phyloP scores from a whole-genome alignment of 176 grass and related monocot species.

The Canna indica region DNA sequence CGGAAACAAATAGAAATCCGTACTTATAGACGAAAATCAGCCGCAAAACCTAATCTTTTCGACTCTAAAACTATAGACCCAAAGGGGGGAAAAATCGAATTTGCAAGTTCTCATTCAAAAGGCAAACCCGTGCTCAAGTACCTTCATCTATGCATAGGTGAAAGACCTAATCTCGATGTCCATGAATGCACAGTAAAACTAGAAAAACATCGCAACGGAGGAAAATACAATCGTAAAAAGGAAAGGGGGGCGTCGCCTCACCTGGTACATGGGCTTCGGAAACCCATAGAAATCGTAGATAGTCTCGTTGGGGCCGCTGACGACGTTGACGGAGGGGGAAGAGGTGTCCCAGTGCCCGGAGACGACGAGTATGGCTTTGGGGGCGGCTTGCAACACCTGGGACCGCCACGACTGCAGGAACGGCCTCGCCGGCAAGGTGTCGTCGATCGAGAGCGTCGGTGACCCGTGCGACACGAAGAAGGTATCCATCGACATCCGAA shows the following conservation, averaged over 20 bases:
- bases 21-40: no score
- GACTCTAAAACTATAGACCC: no score
- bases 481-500: conserved; percentile 38
- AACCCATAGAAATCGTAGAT: conserved; percentile 69
- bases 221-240: neutral
- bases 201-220: neutral
- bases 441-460: conserved; percentile 80
- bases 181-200: no score
- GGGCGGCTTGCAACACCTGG: conserved; percentile 28
- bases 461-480: conserved; percentile 88
- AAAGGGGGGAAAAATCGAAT: no score
- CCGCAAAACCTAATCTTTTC: no score
- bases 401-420: conserved; percentile 74
- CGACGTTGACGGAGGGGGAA: conserved; percentile 37
- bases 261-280: conserved; percentile 67
- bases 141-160: no score
- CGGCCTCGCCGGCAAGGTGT: conserved; percentile 35
- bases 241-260: neutral
- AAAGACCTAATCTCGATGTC: no score
- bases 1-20: no score
- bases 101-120: no score
- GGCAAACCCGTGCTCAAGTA: no score
- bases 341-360: conserved; percentile 76
- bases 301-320: conserved; percentile 40
- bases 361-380: conserved; percentile 63